Conservation (phyloP, 2,329 filamentous ascomycete genomes). For the Aspergillus sp. region DNA sequence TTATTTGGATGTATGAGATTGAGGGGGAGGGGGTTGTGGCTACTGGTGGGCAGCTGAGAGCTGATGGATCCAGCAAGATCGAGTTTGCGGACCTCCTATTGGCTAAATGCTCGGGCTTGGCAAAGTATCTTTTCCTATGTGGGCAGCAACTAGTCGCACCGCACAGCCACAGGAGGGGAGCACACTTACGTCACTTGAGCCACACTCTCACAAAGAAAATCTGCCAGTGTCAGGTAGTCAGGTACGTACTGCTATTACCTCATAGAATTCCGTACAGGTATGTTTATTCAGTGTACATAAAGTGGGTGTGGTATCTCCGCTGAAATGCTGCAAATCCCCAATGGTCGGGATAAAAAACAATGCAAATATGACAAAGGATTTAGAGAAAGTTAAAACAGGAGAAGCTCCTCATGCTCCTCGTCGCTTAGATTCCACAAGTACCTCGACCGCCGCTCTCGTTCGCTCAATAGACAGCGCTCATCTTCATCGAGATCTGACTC, state of each 20-base stretch:
- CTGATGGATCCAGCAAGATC: neutral
- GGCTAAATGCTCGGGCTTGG: no score
- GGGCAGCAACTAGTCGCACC: neutral
- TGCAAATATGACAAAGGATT: neutral
- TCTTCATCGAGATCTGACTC: conserved; percentile 37
- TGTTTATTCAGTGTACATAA: conserved; percentile 1
- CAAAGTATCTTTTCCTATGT: neutral
- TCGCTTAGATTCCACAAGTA: conserved; percentile 34
- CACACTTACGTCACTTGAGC: neutral
- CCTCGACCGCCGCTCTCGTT: conserved; percentile 34
- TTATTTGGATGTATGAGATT: conserved; percentile 2
- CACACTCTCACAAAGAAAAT: neutral
- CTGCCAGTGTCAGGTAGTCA: no score
- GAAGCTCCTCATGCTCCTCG: conserved; percentile 34
- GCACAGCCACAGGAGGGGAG: conserved; percentile 1
- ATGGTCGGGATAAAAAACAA: neutral
- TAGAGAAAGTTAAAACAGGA: conserved; percentile 14
- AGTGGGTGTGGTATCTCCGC: conserved; percentile 9
- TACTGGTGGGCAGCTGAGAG: conserved; percentile 7
- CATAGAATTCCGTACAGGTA: neutral
- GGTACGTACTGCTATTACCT: neutral
- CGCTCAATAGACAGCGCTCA: conserved; percentile 34
- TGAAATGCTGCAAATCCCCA: conserved; percentile 12
- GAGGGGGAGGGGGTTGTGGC: conserved; percentile 4
- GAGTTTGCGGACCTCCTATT: neutral